These are phyloP conservation scores for Fusarium burgessii DNA, from an alignment of 2,329 filamentous ascomycete species.

Conservation along the genomic window DNA sequence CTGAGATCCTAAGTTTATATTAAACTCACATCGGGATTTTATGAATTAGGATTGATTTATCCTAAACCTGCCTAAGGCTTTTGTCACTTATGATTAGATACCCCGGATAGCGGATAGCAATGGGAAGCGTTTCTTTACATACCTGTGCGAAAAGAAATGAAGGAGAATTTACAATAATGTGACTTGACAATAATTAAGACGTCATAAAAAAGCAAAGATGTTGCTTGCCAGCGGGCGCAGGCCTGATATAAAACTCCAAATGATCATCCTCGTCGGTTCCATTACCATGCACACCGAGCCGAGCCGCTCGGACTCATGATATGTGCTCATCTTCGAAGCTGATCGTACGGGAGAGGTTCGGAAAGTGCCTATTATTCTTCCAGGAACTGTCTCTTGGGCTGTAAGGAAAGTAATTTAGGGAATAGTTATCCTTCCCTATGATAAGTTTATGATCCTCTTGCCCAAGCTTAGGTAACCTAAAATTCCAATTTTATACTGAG, in stretches of 20 bases:
- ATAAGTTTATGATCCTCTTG: not conserved
- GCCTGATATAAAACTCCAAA: not conserved
- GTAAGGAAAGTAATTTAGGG: not conserved
- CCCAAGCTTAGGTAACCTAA: not conserved
- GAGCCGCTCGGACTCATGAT: conserved; percentile 2
- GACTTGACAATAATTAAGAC: no score
- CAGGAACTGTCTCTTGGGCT: not conserved
- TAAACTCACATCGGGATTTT: not conserved
- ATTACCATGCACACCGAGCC: conserved; percentile 7
- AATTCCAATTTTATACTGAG: not conserved
- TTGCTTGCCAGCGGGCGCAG: not conserved
- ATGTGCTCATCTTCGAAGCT: not conserved
- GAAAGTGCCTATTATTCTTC: not conserved
- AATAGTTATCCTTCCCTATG: not conserved
- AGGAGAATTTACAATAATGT: fast-evolving
- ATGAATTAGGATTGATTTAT: not conserved
- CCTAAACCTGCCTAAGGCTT: not conserved
- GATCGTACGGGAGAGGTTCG: not conserved
- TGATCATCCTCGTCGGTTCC: not conserved
- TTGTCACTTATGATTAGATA: not conserved
- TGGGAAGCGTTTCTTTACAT: not conserved
- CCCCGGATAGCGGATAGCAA: not conserved
- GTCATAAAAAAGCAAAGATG: fast-evolving
- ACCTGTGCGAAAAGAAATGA: not conserved
- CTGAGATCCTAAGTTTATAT: not conserved